Evolutionary conservation across 2,329 filamentous ascomycete species (phyloP), one percentile per base, ranked within the genome.

Genomic region (Pestalotiopsis sp.): DNA sequence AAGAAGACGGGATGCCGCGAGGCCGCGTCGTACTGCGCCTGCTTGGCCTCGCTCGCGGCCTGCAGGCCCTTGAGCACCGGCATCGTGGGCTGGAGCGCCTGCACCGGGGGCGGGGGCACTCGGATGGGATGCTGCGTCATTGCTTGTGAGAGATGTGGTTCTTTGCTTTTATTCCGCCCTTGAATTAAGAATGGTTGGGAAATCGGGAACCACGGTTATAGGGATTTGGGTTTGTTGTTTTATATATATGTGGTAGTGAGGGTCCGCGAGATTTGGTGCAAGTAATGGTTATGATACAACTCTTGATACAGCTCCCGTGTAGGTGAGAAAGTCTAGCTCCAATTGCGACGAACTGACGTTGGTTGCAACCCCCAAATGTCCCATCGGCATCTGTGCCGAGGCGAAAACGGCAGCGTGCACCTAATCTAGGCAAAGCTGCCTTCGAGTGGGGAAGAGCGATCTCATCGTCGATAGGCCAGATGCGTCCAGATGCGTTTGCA

Each of bases 1-100:
- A 94, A 94, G 80, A 95, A 95, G 1, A 93, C 92, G 0, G 92
- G 92, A 72, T 95, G 92, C 31, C 88, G 82, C 52, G 83, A 84
- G 1, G 92, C 88, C 11, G 88, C 82, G 76, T 92, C 75, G 49
- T 70, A 70, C 36, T 49, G 57, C 3, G 7, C 66, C 13, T 20
- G 38, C 17, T 36, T 36, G 25, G 36, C n/a, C 36, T 70, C 69
- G 13, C 66, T 52, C 66, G 64, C 39, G 14, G 45, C 59, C 27
- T n/a, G 39, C 11, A 67, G 56, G 20, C 64, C 64, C 64, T 66
- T 38, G 13, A 56, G 14, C 9, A 66, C 64, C 27, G 64, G 64
- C 52, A 59, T 60, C 14, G 64, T 41, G 56, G 64, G 64, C 64
- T 66, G 52, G 6, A 66, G 52, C 31, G 64, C 45, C 56, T 59